These are phyloP conservation scores for Mariannaea sp. DNA, from an alignment of 2,329 filamentous ascomycete species.

Conservation along the genomic window DNA sequence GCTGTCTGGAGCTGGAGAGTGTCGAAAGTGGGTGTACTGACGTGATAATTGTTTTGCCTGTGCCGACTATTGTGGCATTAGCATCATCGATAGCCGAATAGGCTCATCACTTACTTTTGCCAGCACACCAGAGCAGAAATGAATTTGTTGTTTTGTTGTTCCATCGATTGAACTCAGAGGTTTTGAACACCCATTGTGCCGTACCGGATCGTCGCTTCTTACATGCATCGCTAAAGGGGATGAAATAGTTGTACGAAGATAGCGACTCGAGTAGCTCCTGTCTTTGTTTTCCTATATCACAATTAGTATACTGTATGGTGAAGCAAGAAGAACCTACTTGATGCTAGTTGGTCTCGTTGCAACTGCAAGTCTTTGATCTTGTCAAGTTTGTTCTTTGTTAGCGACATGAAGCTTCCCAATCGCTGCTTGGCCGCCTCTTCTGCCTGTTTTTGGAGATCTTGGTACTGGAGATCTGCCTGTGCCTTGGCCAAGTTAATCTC, in stretches of 20 bases:
- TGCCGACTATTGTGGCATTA: conserved; percentile 30
- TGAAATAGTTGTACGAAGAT: conserved; percentile 34
- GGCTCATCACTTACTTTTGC: conserved; percentile 35
- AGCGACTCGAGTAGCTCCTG: conserved; percentile 37
- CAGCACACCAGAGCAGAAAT: conserved; percentile 38
- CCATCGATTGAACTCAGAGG: conserved; percentile 36
- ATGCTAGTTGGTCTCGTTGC: conserved; percentile 1
- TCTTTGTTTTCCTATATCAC: conserved; percentile 8
- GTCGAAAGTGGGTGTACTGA: neutral
- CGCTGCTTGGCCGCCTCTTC: conserved; percentile 11
- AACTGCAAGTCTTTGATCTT: neutral
- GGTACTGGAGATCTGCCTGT: conserved; percentile 30
- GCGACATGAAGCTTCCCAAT: neutral
- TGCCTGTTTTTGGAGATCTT: conserved; percentile 28
- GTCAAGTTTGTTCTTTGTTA: neutral
- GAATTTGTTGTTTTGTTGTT: neutral
- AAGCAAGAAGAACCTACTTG: neutral
- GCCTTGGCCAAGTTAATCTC: conserved; percentile 36
- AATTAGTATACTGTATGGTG: neutral
- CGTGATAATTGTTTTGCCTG: conserved; percentile 36
- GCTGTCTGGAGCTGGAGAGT: neutral
- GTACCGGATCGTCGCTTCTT: conserved; percentile 37
- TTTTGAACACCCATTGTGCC: conserved; percentile 37
- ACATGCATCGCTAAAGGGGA: conserved; percentile 35
- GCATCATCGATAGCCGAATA: neutral